A percentile compares a stretch with the other conserved stretches of the same genome.
phyloP scores from a whole-genome alignment of 306 rosid genomes.

The Ammopiptanthus mongolicus region DNA sequence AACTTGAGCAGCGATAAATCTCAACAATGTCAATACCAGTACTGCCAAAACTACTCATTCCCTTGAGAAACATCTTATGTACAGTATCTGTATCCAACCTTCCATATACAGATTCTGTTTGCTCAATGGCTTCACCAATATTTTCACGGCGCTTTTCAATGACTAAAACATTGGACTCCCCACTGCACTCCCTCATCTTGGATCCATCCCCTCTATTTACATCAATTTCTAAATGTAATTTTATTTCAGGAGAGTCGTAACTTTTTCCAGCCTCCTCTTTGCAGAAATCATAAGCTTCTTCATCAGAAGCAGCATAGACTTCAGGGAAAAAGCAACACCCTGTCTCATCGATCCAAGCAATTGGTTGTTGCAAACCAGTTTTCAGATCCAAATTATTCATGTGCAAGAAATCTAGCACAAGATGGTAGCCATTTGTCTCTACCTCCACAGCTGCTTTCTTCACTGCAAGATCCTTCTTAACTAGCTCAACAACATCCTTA shows the following conservation, averaged over 20 bases:
- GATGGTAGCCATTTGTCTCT: slow-evolving; percentile 46
- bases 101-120: slow-evolving; percentile 30
- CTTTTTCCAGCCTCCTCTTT: slow-evolving; percentile 19
- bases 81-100: slow-evolving; percentile 49
- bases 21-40: slow-evolving; percentile 37
- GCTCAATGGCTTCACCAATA: slow-evolving; percentile 36
- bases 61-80: slow-evolving; percentile 47
- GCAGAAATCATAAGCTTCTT: slow-evolving; percentile 22
- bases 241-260: slow-evolving; percentile 42
- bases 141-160: no score
- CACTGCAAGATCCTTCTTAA: slow-evolving; percentile 48
- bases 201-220: slow-evolving; percentile 51
- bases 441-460: slow-evolving; percentile 68
- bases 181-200: slow-evolving; percentile 57
- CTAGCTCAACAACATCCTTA: slow-evolving; percentile 49
- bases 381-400: slow-evolving; percentile 69
- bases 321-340: slow-evolving; percentile 89
- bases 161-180: slow-evolving; percentile 90
- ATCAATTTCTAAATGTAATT: slow-evolving; percentile 75
- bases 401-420: slow-evolving; percentile 75
- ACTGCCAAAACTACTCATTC: slow-evolving; percentile 39
- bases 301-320: slow-evolving; percentile 35
- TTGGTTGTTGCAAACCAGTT: slow-evolving; percentile 59
- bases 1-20: slow-evolving; percentile 38
- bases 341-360: slow-evolving; percentile 90